These are phyloP conservation scores for Phascolomyces articulosus DNA, from an alignment of 371 early-diverging fungal genomes.

Conservation along the genomic window DNA sequence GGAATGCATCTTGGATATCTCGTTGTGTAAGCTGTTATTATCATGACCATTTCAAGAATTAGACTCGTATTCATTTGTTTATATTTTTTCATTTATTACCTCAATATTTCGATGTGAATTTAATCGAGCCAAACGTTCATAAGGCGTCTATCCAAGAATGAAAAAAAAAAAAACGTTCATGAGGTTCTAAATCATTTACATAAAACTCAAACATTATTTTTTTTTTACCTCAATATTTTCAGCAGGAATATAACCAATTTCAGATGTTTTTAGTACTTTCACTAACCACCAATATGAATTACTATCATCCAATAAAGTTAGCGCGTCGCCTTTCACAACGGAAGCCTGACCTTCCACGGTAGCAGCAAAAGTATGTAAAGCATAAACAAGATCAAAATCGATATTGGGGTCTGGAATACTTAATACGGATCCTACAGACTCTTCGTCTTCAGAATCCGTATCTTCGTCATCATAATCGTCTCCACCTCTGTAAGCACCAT, in stretches of 20 bases:
- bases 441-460: conserved; percentile 49
- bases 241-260: conserved; percentile 96
- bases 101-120: conserved; percentile 86
- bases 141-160: conserved; percentile 82
- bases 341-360: conserved; percentile 95
- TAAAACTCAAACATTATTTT: background rate
- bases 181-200: background rate
- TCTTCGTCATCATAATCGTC: conserved; percentile 45
- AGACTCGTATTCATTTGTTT: too few relatives aligned
- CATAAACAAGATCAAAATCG: conserved; percentile 84
- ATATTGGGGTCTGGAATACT: conserved; percentile 76
- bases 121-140: conserved; percentile 88
- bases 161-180: conserved; percentile 2
- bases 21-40: conserved; percentile 34
- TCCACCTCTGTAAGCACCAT: conserved; percentile 18
- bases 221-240: conserved; percentile 87
- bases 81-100: conserved; percentile 18
- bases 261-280: conserved; percentile 82
- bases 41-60: background rate
- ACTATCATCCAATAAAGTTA: conserved; percentile 92
- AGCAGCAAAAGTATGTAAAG: conserved; percentile 93
- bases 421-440: conserved; percentile 54
- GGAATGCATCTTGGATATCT: conserved; percentile 51
- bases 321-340: conserved; percentile 87
- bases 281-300: conserved; percentile 99